Conservation (phyloP, 2,329 filamentous ascomycete genomes). For the Neurospora crassa region DNA sequence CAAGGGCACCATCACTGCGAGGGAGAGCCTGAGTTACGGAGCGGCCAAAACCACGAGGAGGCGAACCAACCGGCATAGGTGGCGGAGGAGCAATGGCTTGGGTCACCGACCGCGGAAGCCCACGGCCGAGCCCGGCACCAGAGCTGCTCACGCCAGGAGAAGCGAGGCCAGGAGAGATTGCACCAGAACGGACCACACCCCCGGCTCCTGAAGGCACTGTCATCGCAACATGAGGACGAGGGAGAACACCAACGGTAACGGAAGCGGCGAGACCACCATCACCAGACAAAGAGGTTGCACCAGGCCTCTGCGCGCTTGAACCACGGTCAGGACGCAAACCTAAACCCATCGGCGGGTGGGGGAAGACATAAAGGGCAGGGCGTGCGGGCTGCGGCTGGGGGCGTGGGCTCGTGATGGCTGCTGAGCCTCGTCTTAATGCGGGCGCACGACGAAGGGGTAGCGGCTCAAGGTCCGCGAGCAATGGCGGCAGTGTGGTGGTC, state of each 20-base stretch:
- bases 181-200: not conserved
- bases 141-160: not conserved
- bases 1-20: not conserved
- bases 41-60: not conserved
- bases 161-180: not conserved
- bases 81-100: not conserved
- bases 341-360: not conserved
- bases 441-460: not conserved
- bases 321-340: not conserved
- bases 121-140: not conserved
- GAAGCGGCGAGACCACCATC: not conserved
- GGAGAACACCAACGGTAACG: not conserved
- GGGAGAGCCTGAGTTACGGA: not conserved
- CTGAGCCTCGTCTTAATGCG: not conserved
- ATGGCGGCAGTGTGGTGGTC: not conserved
- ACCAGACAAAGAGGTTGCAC: not conserved
- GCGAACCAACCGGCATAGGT: not conserved
- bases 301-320: not conserved
- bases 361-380: not conserved
- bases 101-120: not conserved
- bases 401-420: not conserved
- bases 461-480: not conserved
- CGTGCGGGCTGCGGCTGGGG: not conserved
- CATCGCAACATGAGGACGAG: not conserved
- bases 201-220: not conserved